Evolutionary conservation across 2,329 filamentous ascomycete genomes (phyloP), one percentile per base, ranked within the genome.

Genomic region (Cercospora sp.): DNA sequence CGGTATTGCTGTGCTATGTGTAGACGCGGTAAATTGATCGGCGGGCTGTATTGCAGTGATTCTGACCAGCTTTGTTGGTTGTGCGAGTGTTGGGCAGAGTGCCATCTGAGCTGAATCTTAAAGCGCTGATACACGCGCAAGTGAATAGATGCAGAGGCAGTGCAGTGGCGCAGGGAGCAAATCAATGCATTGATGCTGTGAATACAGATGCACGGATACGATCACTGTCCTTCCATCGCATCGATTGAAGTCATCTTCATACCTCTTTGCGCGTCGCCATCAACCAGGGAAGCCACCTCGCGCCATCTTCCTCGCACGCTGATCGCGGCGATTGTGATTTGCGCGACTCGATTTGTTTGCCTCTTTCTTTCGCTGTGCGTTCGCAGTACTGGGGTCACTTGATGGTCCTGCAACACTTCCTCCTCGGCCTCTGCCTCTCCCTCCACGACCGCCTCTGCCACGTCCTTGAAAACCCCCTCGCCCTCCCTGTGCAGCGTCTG

Each of bases 261-360:
- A 24, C 1, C 5, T 61, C 28, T 28, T 61, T 45, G 37, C 37
- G 49, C 49, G 26, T 55, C n/a, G 30, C 26, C 40, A 64, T 64
- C 53, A 69, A n/a, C 81, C 82, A 10, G 82, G 66, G 69, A 84
- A 82, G 1, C 86, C 86, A 62, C 83, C 87, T 69, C 86, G 81
- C 2, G 87, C 86, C 81, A 89, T 86, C 79, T 89, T 89, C 77
- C 81, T 86, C 57, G 86, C 87, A 67, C 87, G 80, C 74, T 87
- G 85, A 76, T 96, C 91, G 61, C 93, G 86, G 28, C 94, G 87
- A 79, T 93, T 95, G 78, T 97, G 93, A 77, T 97, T 97, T 34
- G 92, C 93, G 69, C 90, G 85, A 24, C 90, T 91, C 2, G 89
- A 86, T 79, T 97, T 97, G 73, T 57, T 91, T 28, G 91, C 89